Evolutionary conservation across 768 basidiomycete species (phyloP).

Genomic region (Daedaleopsis sinensis): DNA sequence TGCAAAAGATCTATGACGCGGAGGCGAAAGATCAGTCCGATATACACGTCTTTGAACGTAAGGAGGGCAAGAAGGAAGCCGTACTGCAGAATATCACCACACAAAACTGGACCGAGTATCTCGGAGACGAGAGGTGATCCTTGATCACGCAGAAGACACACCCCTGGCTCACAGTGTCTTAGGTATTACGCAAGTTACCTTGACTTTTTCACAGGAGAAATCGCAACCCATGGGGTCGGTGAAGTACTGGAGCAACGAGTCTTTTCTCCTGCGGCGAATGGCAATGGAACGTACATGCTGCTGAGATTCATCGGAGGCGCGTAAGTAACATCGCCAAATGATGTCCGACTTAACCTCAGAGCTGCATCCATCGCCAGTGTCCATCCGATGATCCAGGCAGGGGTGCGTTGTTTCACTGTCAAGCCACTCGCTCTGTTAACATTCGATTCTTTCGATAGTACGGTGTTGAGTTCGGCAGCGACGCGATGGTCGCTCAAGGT

Average conservation of each 20-base stretch:
- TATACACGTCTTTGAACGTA: conserved; percentile 39
- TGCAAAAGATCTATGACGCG: conserved; percentile 53
- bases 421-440: not conserved
- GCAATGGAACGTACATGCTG: conserved; percentile 36
- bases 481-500: conserved; percentile 55
- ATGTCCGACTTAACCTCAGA: not conserved
- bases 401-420: conserved; percentile 40
- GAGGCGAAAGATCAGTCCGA: conserved; percentile 43
- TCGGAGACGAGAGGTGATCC: conserved; percentile 51
- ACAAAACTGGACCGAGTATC: conserved; percentile 51
- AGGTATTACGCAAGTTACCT: conserved; percentile 36
- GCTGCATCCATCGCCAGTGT: conserved; percentile 34
- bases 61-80: conserved; percentile 32
- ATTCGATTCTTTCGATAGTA: conserved; percentile 37
- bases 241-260: conserved; percentile 51
- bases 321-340: conserved; percentile 29
- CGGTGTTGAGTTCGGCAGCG: conserved; percentile 54
- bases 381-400: conserved; percentile 61
- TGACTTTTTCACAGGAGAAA: conserved; percentile 40
- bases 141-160: conserved; percentile 4
- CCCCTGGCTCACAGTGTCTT: conserved; percentile 19
- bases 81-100: conserved; percentile 35
- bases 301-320: conserved; percentile 38
- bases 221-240: conserved; percentile 40
- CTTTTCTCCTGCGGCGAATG: conserved; percentile 41